Evolutionary conservation across 306 rosid species (phyloP).

Genomic region (Vigna reflexopilosa): DNA sequence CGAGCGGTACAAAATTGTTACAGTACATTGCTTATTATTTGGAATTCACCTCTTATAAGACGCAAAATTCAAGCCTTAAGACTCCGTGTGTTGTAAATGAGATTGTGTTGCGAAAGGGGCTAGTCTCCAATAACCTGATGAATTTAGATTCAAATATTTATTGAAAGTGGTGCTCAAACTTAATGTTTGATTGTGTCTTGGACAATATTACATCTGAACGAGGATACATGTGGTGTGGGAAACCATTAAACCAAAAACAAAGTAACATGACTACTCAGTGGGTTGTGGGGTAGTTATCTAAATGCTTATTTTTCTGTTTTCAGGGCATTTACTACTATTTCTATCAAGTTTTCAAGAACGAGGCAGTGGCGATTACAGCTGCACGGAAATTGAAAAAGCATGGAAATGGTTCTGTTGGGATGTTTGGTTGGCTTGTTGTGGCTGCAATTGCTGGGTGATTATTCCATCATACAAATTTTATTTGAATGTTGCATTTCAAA

Average conservation of each 20-base stretch:
- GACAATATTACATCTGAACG: neutral
- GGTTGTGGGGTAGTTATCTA: slow-evolving; percentile 9
- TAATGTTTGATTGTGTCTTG: neutral
- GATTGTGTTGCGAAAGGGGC: neutral
- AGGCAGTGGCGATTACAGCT: slow-evolving; percentile 78
- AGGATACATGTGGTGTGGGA: neutral
- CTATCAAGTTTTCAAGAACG: slow-evolving; percentile 86
- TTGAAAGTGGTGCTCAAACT: neutral
- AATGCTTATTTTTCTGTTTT: slow-evolving; percentile 23
- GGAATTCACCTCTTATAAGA: neutral
- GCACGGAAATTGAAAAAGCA: slow-evolving; percentile 63
- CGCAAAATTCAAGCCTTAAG: neutral
- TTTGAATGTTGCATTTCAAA: slow-evolving; percentile 26
- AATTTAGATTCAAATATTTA: neutral
- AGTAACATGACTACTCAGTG: slow-evolving; percentile 5
- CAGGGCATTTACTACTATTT: slow-evolving; percentile 89
- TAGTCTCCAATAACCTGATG: neutral
- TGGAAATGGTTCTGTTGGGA: slow-evolving; percentile 87
- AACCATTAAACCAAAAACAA: neutral
- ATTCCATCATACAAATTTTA: neutral
- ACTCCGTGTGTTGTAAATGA: neutral
- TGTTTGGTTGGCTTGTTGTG: slow-evolving; percentile 84
- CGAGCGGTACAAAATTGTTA: neutral
- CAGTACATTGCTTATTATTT: neutral
- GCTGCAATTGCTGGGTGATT: slow-evolving; percentile 89